Evolutionary conservation across 805 yeast species (phyloP).

Genomic region (Lipomyces yamanashiensis): DNA sequence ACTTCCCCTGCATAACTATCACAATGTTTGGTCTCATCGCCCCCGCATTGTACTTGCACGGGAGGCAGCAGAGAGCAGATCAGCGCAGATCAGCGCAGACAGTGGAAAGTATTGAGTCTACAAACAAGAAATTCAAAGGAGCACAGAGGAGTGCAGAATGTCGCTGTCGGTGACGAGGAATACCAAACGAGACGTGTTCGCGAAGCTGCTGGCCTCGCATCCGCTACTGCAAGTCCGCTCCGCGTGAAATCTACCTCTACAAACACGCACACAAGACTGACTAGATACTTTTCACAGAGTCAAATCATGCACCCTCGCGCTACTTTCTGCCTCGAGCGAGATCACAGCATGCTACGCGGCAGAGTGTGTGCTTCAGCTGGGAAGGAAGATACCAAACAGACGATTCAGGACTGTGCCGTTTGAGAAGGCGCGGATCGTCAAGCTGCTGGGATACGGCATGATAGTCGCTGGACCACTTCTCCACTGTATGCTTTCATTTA

Average conservation of each 20-base stretch:
- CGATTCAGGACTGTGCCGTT: conserved; percentile 12
- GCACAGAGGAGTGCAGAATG: neutral
- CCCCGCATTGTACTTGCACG: neutral
- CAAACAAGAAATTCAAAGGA: too few species aligned
- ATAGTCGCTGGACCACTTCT: conserved; percentile 21
- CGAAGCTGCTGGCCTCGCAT: neutral
- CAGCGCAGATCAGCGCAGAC: too few species aligned
- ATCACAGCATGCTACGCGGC: conserved; percentile 13
- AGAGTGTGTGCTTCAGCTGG: conserved; percentile 1
- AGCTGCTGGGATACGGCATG: conserved; percentile 15
- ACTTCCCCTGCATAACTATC: neutral
- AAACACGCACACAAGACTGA: neutral
- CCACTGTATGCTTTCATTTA: conserved; percentile 6
- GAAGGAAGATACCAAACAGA: neutral
- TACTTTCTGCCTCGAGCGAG: conserved; percentile 12
- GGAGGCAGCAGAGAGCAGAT: neutral
- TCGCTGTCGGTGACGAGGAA: neutral
- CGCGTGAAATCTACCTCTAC: neutral
- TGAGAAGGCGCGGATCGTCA: neutral
- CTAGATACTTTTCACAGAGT: neutral
- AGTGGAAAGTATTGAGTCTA: too few species aligned
- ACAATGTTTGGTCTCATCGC: neutral
- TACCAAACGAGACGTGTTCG: neutral
- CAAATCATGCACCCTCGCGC: conserved; percentile 10
- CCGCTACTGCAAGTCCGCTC: conserved; percentile 5